Conservation (phyloP, 1,139 yeast species). For the Blastobotrys capitulatus region DNA sequence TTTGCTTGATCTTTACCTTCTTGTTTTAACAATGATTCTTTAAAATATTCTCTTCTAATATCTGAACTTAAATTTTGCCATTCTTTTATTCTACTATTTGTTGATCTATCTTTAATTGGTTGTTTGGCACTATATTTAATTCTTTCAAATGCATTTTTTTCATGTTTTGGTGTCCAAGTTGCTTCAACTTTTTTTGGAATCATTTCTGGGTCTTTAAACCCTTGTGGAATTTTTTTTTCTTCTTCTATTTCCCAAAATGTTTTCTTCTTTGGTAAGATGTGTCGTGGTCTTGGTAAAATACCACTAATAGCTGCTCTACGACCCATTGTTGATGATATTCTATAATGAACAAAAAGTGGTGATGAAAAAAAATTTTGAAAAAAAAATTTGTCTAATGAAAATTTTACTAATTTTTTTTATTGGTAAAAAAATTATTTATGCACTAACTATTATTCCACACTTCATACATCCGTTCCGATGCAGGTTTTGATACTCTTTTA, state of each 20-base stretch:
- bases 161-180: slow-evolving; percentile 46
- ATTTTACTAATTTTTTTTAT: not conserved
- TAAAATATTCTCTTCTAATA: slow-evolving; percentile 66
- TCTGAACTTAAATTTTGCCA: slow-evolving; percentile 56
- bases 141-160: slow-evolving; percentile 51
- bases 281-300: slow-evolving; percentile 70
- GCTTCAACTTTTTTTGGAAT: slow-evolving; percentile 67
- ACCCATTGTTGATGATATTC: not conserved
- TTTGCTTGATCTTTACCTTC: slow-evolving; percentile 44
- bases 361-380: not conserved
- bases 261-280: slow-evolving; percentile 50
- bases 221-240: slow-evolving; percentile 49
- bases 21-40: slow-evolving; percentile 61
- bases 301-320: slow-evolving; percentile 45
- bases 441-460: slow-evolving; percentile 46
- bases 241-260: slow-evolving; percentile 31
- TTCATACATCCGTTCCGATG: slow-evolving; percentile 57
- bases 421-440: not conserved
- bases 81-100: slow-evolving; percentile 44
- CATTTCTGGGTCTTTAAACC: slow-evolving; percentile 70
- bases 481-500: slow-evolving; percentile 52
- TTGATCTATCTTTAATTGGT: slow-evolving; percentile 29
- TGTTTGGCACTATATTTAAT: slow-evolving; percentile 47
- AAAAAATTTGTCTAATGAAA: not conserved
- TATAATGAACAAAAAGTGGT: not conserved